Evolutionary conservation across 345 rosid species (phyloP).

Genomic region (Eutrema japonicum): DNA sequence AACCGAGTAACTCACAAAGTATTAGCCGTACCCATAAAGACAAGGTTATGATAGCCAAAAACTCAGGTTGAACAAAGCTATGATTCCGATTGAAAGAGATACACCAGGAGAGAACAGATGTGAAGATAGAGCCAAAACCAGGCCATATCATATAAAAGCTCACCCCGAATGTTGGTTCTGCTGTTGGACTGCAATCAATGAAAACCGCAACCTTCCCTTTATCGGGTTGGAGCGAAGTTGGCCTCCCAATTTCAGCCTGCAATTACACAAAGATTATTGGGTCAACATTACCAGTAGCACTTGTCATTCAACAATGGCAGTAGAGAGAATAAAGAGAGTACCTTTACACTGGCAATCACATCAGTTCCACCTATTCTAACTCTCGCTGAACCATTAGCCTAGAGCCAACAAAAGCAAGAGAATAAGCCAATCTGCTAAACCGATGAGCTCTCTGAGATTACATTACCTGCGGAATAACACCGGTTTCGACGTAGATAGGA

Average conservation of each 20-base stretch:
- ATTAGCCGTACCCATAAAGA: conserved; percentile 14
- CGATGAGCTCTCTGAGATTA: conserved; percentile 10
- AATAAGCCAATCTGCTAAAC: conserved; percentile 6
- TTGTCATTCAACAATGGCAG: neutral
- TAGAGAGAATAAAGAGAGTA: conserved; percentile 37
- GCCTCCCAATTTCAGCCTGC: conserved; percentile 95
- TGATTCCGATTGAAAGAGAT: neutral
- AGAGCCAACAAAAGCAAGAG: conserved; percentile 24
- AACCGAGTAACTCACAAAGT: conserved; percentile 13
- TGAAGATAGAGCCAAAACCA: conserved; percentile 23
- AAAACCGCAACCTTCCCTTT: conserved; percentile 78
- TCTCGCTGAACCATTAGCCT: conserved; percentile 96
- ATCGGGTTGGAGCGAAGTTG: conserved; percentile 70
- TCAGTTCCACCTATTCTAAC: conserved; percentile 79
- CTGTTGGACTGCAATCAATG: conserved; percentile 88
- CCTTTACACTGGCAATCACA: conserved; percentile 97
- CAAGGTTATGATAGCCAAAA: conserved; percentile 10
- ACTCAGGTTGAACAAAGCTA: conserved; percentile 4
- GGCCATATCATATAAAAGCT: conserved; percentile 9
- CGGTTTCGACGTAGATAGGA: conserved; percentile 70
- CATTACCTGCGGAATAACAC: conserved; percentile 85
- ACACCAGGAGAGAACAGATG: conserved; percentile 1
- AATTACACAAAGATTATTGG: conserved; percentile 18
- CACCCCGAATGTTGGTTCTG: conserved; percentile 87
- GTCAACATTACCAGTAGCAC: conserved; percentile 20